Percentiles rank a stretch among this genome's conserved stretches.
Conservation (phyloP, 1,284 basidiomycete species). For the Austroboletus novae-zelandiae region DNA sequence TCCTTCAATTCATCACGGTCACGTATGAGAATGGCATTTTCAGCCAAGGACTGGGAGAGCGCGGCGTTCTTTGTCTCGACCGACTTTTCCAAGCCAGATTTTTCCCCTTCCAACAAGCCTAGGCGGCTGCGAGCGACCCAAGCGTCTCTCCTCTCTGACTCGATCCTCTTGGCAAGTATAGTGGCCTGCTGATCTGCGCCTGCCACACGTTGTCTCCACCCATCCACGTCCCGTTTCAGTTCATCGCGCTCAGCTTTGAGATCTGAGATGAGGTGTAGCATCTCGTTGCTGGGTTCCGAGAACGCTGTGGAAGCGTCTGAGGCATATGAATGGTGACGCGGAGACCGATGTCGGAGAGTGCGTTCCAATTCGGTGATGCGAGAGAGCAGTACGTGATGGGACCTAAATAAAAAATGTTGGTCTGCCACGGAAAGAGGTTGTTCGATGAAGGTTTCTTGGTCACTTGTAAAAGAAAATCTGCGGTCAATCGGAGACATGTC, state of each 20-base stretch:
- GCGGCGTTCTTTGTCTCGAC: conserved; percentile 41
- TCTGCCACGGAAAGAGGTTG: conserved; percentile 62
- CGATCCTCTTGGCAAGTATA: conserved; percentile 60
- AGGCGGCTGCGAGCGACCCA: conserved; percentile 71
- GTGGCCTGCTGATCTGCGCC: conserved; percentile 64
- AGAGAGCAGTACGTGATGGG: conserved; percentile 73
- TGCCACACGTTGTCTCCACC: conserved; percentile 66
- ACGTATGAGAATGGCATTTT: conserved; percentile 31
- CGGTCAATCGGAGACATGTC: conserved; percentile 66
- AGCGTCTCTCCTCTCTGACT: conserved; percentile 67
- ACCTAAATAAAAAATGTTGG: conserved; percentile 79
- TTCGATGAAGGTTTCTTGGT: conserved; percentile 37
- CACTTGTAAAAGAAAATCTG: conserved; percentile 39
- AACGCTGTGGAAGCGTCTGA: conserved; percentile 46
- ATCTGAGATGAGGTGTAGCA: conserved; percentile 69
- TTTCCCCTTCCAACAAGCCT: conserved; percentile 64
- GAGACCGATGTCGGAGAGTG: conserved; percentile 52
- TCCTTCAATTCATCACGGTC: conserved; percentile 34
- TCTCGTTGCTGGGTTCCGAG: conserved; percentile 64
- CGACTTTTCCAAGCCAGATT: conserved; percentile 47
- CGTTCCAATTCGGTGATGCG: conserved; percentile 78
- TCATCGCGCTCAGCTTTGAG: conserved; percentile 78
- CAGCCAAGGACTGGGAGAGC: conserved; percentile 34
- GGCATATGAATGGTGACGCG: conserved; percentile 50
- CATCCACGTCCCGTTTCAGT: conserved; percentile 72